Base-by-base conservation (phyloP, 2,329 filamentous ascomycete species). In the Aspergillus versicolor region DNA sequence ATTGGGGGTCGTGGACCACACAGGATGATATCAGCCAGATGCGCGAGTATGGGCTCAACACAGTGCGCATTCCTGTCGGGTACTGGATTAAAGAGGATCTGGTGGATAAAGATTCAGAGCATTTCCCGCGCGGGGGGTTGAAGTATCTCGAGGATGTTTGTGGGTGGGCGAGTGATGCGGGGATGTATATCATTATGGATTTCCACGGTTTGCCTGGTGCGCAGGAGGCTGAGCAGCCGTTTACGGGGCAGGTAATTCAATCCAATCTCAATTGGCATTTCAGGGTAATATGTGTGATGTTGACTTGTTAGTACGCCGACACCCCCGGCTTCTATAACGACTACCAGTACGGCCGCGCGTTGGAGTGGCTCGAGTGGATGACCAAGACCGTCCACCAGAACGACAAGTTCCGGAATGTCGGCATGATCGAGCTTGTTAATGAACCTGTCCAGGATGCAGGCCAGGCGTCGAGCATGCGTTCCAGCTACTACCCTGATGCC, bases 341-440 rank as follows among this genome's bases (percentile, higher is more conserved):
- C 57, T 81, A 80, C 65, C 78, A 87, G 67, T 87, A 83, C 67
- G 77, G 78, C 22, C 82, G 84, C 11, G 82, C 81, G 3, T 67
- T 79, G 56, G 66, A 78, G 50, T 86, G 84, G 72, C 77, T 86
- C n/a, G 70, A 78, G 52, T 84, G 79, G 78, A 79, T 87, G 63
- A 79, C 81, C 11, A 74, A 77, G 38, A 73, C 77, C 40, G 79
- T 84, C 57, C 82, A 85, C 66, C 71, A 62, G 4, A 79, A 76
- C 57, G 51, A 70, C 37, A 76, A 75, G 30, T 83, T 81, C 66
- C 71, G 77, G 52, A 84, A 81, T 44, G 83, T 86, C 24, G 83
- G 83, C 55, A 85, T 84, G 79, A 67, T 87, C 38, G 78, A 83
- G 65, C 69, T 86, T 12, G 73, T 86, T 53, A 87, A 86, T 63